Percentiles rank a stretch among this genome's conserved stretches.
Evolutionary conservation across 176 grass and related monocot species (phyloP).

Genomic region (Eleusine indica): DNA sequence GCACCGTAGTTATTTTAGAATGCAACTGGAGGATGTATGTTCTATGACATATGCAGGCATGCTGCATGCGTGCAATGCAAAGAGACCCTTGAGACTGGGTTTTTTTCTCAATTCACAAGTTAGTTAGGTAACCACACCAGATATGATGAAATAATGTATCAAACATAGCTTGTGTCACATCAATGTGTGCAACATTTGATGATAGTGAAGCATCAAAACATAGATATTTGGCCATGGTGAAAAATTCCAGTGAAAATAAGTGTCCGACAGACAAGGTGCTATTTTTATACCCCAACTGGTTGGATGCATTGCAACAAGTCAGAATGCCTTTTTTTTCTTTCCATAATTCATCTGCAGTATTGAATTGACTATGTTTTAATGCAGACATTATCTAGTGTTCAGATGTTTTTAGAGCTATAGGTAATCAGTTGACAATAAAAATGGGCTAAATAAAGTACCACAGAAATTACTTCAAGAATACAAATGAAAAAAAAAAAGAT

Average conservation of each 20-base stretch:
- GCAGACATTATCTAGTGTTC: background rate
- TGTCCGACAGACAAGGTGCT: background rate
- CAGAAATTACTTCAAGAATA: background rate
- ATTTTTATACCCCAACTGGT: background rate
- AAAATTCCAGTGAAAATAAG: background rate
- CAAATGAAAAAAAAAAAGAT: background rate
- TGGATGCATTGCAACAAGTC: background rate
- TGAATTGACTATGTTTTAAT: background rate
- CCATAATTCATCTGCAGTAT: background rate
- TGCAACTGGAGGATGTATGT: background rate
- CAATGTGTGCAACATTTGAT: background rate
- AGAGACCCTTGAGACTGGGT: background rate
- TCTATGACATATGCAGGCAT: background rate
- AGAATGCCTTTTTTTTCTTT: background rate
- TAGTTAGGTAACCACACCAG: background rate
- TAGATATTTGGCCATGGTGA: background rate
- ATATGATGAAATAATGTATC: background rate
- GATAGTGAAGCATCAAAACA: constrained; percentile 1
- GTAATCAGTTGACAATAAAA: background rate
- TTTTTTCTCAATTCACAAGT: background rate
- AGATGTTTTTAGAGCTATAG: background rate
- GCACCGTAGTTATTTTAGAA: background rate
- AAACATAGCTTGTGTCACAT: background rate
- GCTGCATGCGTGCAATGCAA: background rate
- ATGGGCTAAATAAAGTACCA: background rate